Evolutionary conservation across 306 rosid genomes (phyloP).

Genomic region (Quercus rubra): DNA sequence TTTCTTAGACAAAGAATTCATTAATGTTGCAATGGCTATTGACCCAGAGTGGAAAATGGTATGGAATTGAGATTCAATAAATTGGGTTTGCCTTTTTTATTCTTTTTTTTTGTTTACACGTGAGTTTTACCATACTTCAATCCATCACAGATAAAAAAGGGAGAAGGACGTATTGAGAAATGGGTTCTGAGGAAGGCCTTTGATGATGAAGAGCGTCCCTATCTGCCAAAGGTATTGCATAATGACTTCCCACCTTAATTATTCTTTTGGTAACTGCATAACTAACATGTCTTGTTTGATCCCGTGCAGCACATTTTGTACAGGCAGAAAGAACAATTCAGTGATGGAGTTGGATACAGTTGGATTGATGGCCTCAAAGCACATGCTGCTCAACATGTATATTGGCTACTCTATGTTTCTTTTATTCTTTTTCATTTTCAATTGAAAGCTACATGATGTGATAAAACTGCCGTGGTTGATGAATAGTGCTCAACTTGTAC

Average conservation of each 20-base stretch:
- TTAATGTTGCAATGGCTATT: constrained; percentile 76
- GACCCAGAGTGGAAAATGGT: constrained; percentile 85
- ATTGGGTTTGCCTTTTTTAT: neutral
- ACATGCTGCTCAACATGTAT: constrained; percentile 83
- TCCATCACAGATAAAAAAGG: constrained; percentile 58
- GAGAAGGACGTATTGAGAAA: constrained; percentile 83
- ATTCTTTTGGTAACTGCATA: neutral
- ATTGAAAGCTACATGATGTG: neutral
- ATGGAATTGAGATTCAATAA: neutral
- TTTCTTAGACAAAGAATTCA: constrained; percentile 80
- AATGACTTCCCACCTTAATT: neutral
- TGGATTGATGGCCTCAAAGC: constrained; percentile 97
- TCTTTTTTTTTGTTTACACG: neutral
- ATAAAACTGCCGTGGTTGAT: constrained; percentile 3
- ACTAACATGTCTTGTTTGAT: constrained; percentile 22
- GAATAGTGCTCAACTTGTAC: constrained; percentile 1
- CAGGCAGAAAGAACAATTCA: constrained; percentile 95
- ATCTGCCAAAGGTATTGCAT: constrained; percentile 80
- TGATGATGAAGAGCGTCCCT: constrained; percentile 85
- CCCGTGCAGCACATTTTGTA: constrained; percentile 77
- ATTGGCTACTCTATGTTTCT: neutral
- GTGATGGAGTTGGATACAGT: constrained; percentile 96
- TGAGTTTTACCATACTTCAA: neutral
- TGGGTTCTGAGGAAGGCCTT: constrained; percentile 88
- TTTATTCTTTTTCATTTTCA: neutral